Base-by-base conservation (phyloP, 768 basidiomycete species). In the Crassisporium funariophilum region DNA sequence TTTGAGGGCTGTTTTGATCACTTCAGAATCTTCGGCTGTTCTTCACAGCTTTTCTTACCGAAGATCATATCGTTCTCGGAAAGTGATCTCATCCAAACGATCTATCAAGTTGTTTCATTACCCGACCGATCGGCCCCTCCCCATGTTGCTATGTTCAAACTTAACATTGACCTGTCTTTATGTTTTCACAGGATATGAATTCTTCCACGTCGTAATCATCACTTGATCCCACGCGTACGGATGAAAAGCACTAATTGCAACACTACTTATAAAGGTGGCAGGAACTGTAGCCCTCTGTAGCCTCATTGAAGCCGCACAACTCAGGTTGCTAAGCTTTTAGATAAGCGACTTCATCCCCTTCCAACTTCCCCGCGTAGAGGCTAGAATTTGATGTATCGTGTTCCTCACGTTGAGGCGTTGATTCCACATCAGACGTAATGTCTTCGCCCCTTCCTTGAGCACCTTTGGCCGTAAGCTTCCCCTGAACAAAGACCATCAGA, bases 251-350 rank as follows among this genome's bases (percentile, higher is more conserved):
- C 27, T 48, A 42, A 38, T 43, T 45, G 37, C 41, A 31, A 43
- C 20, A 24, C 36, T 36, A n/a, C n/a, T n/a, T n/a, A n/a, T n/a
- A n/a, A 55, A 50, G 46, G 47, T 31, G 48, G 54, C 54, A 58
- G 54, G 57, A 56, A 54, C 50, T n/a, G n/a, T n/a, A n/a, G n/a
- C n/a, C n/a, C n/a, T n/a, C n/a, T n/a, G 44, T 35, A 24, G 46
- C 49, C 47, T 50, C 52, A 51, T 56, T 47, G 54, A 54, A 56
- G 46, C 51, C 47, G 44, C 41, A 37, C n/a, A n/a, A n/a, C n/a
- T n/a, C n/a, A n/a, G n/a, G n/a, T n/a, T n/a, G n/a, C n/a, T n/a
- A n/a, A n/a, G n/a, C n/a, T n/a, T n/a, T n/a, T n/a, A n/a, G n/a
- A n/a, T n/a, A n/a, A n/a, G n/a, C n/a, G n/a, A n/a, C n/a, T n/a